Evolutionary conservation across 495 filamentous ascomycete genomes (phyloP), one percentile per base, ranked within the genome.

Genomic region (Monascus purpureus): DNA sequence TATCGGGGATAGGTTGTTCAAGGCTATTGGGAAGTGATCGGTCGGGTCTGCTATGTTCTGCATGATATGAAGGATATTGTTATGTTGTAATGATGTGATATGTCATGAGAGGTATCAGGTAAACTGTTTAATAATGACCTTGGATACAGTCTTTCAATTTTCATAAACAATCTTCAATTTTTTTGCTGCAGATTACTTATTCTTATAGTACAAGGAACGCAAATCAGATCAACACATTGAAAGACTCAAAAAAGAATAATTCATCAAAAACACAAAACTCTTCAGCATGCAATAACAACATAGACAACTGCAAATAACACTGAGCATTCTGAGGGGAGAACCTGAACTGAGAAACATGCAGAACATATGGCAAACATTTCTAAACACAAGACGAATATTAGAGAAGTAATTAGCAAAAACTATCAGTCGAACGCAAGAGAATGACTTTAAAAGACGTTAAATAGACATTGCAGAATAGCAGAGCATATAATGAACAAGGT

Each of bases 1-100:
- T 67, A 80, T 94, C 39, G 88, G 88, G 4, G 88, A 96, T 63
- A 63, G 88, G 34, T 58, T 96, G 53, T 96, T 88, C 63, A 69
- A 93, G 57, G 93, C 88, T 0, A 73, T 88, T 59, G 88, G 88
- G 17, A 96, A 95, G 57, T 93, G 13, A 30, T 14, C 2, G 28
- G 13, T 6, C 11, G 22, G 22, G 6, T 24, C 22, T 24, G 6
- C 6, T 6, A 24, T 24, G 6, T 6, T 6, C 6, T 6, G 11
- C 22, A 24, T 11, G 22, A 6, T 24, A 24, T 11, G 22, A 24
- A 24, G n/a, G n/a, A n/a, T n/a, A n/a, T n/a, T n/a, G n/a, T n/a
- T n/a, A n/a, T n/a, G n/a, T n/a, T n/a, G n/a, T n/a, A n/a, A n/a
- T n/a, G n/a, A n/a, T n/a, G n/a, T n/a, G n/a, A n/a, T n/a, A n/a